Evolutionary conservation across 768 basidiomycete genomes (phyloP), one percentile per base, ranked within the genome.

Genomic region (Phlegmacium glaucopus): DNA sequence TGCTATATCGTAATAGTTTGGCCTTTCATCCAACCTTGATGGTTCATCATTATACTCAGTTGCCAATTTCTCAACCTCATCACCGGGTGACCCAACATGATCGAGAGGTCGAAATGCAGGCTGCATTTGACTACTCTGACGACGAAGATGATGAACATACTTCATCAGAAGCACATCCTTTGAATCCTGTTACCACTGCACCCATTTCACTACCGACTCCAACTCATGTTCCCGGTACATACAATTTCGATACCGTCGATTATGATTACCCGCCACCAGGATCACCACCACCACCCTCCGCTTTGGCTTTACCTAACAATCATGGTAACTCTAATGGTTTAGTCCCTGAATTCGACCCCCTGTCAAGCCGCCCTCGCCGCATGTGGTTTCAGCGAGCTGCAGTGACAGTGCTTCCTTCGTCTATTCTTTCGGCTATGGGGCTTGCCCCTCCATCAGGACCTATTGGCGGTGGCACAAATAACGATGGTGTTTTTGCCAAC

Each of bases 401-500:
- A 11, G 68, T 73, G 17, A 60, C 75, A 0, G 59, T 85, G n/a
- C 65, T 88, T 16, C 85, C 89, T 9, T 61, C 64, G n/a, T 68
- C 72, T 41, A 70, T 79, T 36, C 60, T 71, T 16, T 65, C 71
- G 12, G 76, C 70, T 44, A 55, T 80, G 4, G 75, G 78, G n/a
- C 52, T 81, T 22, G 63, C 57, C 27, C 59, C 61, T 32, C 68
- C 72, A 29, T 61, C 67, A 17, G 75, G 76, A 12, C 66, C 65
- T 16, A 62, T 87, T 5, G 88, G 88, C 25, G 80, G 82, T 29
- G 89, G 87, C 7, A 72, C 73, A 9, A 68, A 75, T 41, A 93
- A 94, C 55, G 93, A 94, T 50, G 95, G 94, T 13, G 94, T 98
- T 16, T 98, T 97, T 66, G 87, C 84, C 27, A 98, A 97, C 64